Evolutionary conservation across 2,329 filamentous ascomycete species (phyloP), one percentile per base, ranked within the genome.

Genomic region (Neofusicoccum cordaticola): DNA sequence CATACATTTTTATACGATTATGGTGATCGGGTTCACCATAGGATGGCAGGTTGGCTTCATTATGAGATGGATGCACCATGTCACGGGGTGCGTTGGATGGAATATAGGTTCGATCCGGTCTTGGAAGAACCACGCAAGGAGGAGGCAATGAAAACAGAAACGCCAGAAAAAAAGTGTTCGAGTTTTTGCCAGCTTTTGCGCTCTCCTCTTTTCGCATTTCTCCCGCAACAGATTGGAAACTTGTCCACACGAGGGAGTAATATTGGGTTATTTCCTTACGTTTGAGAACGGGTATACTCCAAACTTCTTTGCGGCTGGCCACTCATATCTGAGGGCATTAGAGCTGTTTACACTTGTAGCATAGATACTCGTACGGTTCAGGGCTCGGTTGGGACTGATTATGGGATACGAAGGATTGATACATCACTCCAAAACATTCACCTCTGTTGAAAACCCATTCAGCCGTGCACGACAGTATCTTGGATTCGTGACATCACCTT

Each of bases 181-280:
- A 45, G 53, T 58, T 45, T 58, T 58, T 45, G 22, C 53, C 53
- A 45, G 53, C 41, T 58, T 58, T 58, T 58, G 53, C 39, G 41
- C 53, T 58, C 45, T 58, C 41, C 41, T 35, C 41, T 45, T 57
- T 58, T 45, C 39, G 34, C 39, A 44, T 35, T 34, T 42, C 42
- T 31, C 45, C 41, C 41, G 12, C 41, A 44, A 15, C 39, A 58
- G 53, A 58, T 58, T 58, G 53, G 53, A 58, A 12, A 34, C 53
- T 42, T 45, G 45, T 58, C 53, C 39, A 13, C 15, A 17, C 17
- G 12, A 19, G 39, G 39, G 31, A 37, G 53, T 44, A 58, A 45
- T 58, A 31, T 34, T 45, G 39, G 51, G 41, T n/a, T n/a, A 34
- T 35, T 35, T 51, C 48, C 48, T 51, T 17, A 11, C 13, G 5